Evolutionary conservation across 352 stramenopile genomes (phyloP), one percentile per base, ranked within the genome.

Genomic region (Globisporangium parvum): DNA sequence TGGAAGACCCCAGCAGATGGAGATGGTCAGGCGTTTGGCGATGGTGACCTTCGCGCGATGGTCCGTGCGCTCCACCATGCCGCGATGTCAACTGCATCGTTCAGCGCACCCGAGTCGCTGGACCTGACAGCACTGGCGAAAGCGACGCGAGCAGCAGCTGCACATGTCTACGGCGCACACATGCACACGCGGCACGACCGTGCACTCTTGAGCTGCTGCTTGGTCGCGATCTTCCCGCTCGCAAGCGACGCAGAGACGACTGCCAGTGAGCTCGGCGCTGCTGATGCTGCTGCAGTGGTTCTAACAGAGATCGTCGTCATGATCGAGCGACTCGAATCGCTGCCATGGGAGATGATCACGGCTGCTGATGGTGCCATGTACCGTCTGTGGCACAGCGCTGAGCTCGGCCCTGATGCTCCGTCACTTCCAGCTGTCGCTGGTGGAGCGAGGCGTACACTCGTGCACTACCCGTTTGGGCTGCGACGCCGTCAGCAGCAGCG

Each of bases 111-210:
- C 18, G 39, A 45, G 14, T 8, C 39, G 12, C 39, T 45, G 15
- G 39, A 45, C 39, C 57, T 53, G 50, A 45, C 20, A 11, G 21
- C n/a, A 12, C 40, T 50, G n/a, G 12, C 18, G 15, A 44, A 24
- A 10, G 8, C 47, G 11, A 18, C 73, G 48, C 52, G 57, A 33
- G 58, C 53, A 1, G 45, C 68, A 8, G 67, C 73, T 39, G 37
- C 28, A n/a, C 70, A 55, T 31, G 56, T 74, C 9, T 85, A 85
- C 35, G 49, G 39, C 0, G 58, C 67, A 1, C 65, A 49, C 11
- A 4, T 85, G 33, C 26, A 24, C 33, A 33, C 51, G 8, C 24
- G 21, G 0, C 45, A 70, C 18, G 71, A 78, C 26, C 48, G 60
- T 21, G 10, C 45, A 15, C 53, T 80, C 11, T 47, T 78, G n/a